Evolutionary conservation across 306 rosid genomes (phyloP), one percentile per base, ranked within the genome.

Genomic region (Boehmeria nivea): DNA sequence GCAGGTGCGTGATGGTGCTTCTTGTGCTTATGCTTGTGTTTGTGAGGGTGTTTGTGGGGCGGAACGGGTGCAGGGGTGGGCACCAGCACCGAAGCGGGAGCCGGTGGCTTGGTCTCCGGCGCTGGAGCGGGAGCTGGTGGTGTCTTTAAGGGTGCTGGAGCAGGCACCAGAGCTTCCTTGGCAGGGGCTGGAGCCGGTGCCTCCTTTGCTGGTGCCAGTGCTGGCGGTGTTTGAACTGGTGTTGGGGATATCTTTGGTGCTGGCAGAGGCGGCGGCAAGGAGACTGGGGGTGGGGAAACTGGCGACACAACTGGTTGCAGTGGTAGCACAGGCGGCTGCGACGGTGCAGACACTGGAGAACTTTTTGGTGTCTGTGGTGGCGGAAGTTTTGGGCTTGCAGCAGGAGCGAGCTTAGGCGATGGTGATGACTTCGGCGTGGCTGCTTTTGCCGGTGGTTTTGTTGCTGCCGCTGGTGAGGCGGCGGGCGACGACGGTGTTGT

Each of bases 21-120:
- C 72, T 65, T 89, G 68, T 81, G 89, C 18, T 63, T 86, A 60
- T 83, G 85, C 51, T 63, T 84, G 58, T 81, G 95, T 50, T n/a
- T 79, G 64, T 76, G 56, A 16, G 86, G 53, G 45, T 40, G 45
- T 40, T 59, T 79, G 64, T 76, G 56, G 19, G 84, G 56, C 16
- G 86, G 81, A 19, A 88, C 80, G 0, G 94, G 94, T 8, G 77
- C 81, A 28, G 71, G 72, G 51, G 54, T 55, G 1, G 86, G 83
- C 63, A 40, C 45, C 45, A 40, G 78, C 27, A 80, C 88, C 1
- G 72, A 65, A 43, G 70, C 57, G 25, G 75, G 80, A 0, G 74
- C 51, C 8, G 78, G 63, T 17, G 73, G 49, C 21, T 16, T 38
- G 3, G 27, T 21, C 42, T 9, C 47, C 23, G 67, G 73, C 10